Evolutionary conservation across 805 yeast species (phyloP).

Genomic region (Candida schatavii): DNA sequence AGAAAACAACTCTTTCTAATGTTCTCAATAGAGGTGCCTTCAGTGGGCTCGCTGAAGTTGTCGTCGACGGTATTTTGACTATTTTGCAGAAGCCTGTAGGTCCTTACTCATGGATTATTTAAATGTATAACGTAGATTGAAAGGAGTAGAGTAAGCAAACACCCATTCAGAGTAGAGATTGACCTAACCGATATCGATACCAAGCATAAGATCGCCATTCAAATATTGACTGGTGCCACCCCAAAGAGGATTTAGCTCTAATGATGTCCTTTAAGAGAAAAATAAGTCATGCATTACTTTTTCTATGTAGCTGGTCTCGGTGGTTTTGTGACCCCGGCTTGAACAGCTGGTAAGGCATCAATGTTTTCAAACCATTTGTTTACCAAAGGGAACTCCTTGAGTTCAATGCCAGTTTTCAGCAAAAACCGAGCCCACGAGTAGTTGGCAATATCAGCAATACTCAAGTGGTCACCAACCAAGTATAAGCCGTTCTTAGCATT

Average conservation of each 20-base stretch:
- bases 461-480: slow-evolving; percentile 57
- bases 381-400: slow-evolving; percentile 37
- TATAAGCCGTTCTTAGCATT: slow-evolving; percentile 44
- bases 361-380: slow-evolving; percentile 40
- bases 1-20: background rate
- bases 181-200: too few species aligned
- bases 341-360: slow-evolving; percentile 28
- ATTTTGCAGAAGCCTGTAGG: background rate
- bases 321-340: slow-evolving; percentile 19
- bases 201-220: too few species aligned
- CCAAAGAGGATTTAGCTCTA: background rate
- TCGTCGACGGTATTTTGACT: background rate
- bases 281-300: too few species aligned
- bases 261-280: background rate
- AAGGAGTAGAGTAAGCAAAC: too few species aligned
- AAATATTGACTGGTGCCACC: background rate
- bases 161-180: too few species aligned
- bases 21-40: background rate
- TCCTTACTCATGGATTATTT: too few species aligned
- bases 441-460: slow-evolving; percentile 56
- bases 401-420: slow-evolving; percentile 23
- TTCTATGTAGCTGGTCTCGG: too few species aligned
- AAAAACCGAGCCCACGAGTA: slow-evolving; percentile 42
- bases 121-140: too few species aligned
- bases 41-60: background rate